Percentiles rank a stretch among this genome's conserved stretches.
These are phyloP conservation scores for Populus hybrid DNA, from an alignment of 441 rosid species.

Conservation along the genomic window DNA sequence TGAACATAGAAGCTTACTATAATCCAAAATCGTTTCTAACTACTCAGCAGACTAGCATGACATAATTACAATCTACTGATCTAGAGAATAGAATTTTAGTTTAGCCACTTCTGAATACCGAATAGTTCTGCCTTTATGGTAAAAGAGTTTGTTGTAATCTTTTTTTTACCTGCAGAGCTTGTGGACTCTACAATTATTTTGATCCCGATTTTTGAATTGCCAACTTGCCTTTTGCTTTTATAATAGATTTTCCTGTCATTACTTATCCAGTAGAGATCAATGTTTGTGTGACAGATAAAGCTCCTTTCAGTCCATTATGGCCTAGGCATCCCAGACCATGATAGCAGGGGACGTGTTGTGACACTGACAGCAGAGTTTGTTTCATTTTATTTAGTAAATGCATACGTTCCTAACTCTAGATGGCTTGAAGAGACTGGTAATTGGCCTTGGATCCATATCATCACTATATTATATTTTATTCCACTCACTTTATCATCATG, in stretches of 20 bases:
- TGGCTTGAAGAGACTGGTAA: constrained; percentile 93
- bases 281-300: constrained; percentile 59
- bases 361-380: constrained; percentile 75
- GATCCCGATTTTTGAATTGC: constrained; percentile 7
- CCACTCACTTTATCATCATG: constrained; percentile 4
- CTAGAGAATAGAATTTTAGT: not conserved
- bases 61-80: not conserved
- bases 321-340: constrained; percentile 74
- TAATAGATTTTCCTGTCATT: constrained; percentile 1
- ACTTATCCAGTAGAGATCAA: constrained; percentile 9
- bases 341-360: constrained; percentile 75
- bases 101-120: not conserved
- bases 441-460: constrained; percentile 9
- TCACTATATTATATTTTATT: constrained; percentile 3
- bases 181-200: not conserved
- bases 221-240: not conserved
- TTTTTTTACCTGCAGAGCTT: not conserved
- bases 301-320: constrained; percentile 86
- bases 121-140: not conserved
- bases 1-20: not conserved
- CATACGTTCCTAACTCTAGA: constrained; percentile 89
- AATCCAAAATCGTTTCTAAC: not conserved
- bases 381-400: constrained; percentile 66
- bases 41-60: not conserved
- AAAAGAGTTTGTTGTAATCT: no score